phyloP scores from a whole-genome alignment of 2,329 filamentous ascomycete genomes.

The Cordyceps fumosorosea region DNA sequence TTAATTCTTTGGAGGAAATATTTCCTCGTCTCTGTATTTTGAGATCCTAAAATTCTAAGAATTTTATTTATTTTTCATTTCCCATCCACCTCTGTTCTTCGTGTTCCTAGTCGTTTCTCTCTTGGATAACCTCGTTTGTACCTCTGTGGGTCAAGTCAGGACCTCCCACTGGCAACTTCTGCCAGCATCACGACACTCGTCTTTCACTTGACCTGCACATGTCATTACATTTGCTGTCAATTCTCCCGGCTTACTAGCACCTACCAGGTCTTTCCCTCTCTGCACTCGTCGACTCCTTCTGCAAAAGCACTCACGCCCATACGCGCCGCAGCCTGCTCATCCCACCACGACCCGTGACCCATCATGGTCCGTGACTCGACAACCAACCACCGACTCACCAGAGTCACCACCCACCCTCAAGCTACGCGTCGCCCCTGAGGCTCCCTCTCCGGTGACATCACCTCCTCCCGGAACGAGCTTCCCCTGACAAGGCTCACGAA shows the following conservation, averaged over 20 bases:
- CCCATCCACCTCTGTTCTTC: too few relatives aligned
- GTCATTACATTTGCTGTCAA: too few relatives aligned
- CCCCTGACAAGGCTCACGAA: background rate
- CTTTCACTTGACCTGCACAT: too few relatives aligned
- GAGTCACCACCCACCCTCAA: background rate
- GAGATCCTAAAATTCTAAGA: too few relatives aligned
- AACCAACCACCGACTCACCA: background rate
- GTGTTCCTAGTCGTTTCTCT: too few relatives aligned
- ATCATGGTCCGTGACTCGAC: background rate
- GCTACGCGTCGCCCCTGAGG: background rate
- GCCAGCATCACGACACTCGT: too few relatives aligned
- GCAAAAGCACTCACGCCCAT: background rate
- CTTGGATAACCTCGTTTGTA: too few relatives aligned
- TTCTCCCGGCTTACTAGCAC: background rate
- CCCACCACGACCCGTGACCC: constrained; percentile 7
- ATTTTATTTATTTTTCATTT: too few relatives aligned
- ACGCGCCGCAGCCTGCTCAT: background rate
- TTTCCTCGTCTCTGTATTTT: too few relatives aligned
- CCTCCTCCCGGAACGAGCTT: background rate
- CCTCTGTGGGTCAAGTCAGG: too few relatives aligned
- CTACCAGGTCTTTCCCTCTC: background rate
- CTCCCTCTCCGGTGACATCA: background rate
- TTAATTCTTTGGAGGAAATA: too few relatives aligned
- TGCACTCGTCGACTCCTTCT: background rate
- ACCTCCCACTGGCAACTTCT: too few relatives aligned